These are phyloP conservation scores for Phlebiopsis flavidoalba DNA, from an alignment of 768 basidiomycete genomes.

Conservation along the genomic window DNA sequence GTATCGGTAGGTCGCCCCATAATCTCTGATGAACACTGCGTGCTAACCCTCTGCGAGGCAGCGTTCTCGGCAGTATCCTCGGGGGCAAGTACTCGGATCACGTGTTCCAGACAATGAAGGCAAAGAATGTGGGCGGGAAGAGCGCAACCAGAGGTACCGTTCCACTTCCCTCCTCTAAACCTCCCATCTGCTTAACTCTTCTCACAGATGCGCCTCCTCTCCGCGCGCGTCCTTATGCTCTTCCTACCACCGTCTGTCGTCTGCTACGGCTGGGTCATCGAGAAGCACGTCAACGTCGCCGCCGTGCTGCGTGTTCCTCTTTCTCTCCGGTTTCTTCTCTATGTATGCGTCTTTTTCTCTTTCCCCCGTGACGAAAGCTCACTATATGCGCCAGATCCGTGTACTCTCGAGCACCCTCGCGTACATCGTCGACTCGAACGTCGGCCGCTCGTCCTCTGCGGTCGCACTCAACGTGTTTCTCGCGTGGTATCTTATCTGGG, in stretches of 20 bases:
- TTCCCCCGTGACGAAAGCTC: not conserved
- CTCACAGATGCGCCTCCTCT: conserved; percentile 55
- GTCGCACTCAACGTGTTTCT: conserved; percentile 72
- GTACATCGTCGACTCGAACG: conserved; percentile 84
- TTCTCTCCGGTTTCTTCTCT: conserved; percentile 68
- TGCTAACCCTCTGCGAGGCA: conserved; percentile 28
- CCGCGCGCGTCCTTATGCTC: conserved; percentile 51
- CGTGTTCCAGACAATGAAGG: conserved; percentile 37
- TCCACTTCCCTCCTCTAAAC: not conserved
- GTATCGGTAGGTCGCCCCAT: conserved; percentile 40
- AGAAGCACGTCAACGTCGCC: conserved; percentile 57
- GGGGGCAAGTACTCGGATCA: conserved; percentile 59
- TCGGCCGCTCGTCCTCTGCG: conserved; percentile 71
- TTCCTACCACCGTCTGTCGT: conserved; percentile 59
- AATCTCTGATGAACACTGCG: conserved; percentile 4
- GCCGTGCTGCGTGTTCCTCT: conserved; percentile 68
- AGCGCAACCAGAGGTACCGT: conserved; percentile 61
- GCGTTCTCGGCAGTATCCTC: conserved; percentile 45
- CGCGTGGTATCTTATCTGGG: conserved; percentile 64
- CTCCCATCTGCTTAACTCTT: not conserved
- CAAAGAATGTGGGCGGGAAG: conserved; percentile 38
- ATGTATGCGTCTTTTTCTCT: conserved; percentile 44
- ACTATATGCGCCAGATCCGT: conserved; percentile 36
- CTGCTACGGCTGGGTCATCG: conserved; percentile 71
- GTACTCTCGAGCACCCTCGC: conserved; percentile 66